A percentile compares a stretch with the other conserved stretches of the same genome.
Evolutionary conservation across 768 basidiomycete genomes (phyloP).

Genomic region (Serpula lacrymans): DNA sequence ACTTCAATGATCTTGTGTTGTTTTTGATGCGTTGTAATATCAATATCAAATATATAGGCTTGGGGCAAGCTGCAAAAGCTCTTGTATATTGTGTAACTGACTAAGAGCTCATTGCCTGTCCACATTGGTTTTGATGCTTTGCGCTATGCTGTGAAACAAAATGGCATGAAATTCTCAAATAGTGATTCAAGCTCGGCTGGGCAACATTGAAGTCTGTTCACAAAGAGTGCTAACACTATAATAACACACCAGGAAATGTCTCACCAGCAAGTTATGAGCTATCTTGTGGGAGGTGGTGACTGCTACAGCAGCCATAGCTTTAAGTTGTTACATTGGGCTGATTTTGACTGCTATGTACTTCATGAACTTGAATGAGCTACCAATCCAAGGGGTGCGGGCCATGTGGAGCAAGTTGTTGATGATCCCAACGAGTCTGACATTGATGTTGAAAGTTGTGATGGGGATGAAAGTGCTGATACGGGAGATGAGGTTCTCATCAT

Average conservation of each 20-base stretch:
- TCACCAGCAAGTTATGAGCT: slow-evolving; percentile 23
- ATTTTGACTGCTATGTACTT: neutral
- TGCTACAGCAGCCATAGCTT: neutral
- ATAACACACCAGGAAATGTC: slow-evolving; percentile 22
- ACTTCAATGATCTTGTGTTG: slow-evolving; percentile 6
- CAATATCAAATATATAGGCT: slow-evolving; percentile 31
- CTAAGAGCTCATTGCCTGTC: slow-evolving; percentile 23
- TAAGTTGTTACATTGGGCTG: neutral
- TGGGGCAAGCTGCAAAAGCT: slow-evolving; percentile 29
- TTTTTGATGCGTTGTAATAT: slow-evolving; percentile 17
- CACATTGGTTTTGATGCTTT: slow-evolving; percentile 15
- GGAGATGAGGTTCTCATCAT: no score
- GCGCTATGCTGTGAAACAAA: slow-evolving; percentile 6
- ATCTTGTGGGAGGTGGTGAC: slow-evolving; percentile 10
- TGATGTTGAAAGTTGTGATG: no score
- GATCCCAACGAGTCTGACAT: no score
- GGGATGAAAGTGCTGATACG: no score
- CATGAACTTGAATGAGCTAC: neutral
- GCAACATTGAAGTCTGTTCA: neutral
- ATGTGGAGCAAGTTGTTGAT: no score
- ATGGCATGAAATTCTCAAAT: neutral
- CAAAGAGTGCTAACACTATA: slow-evolving; percentile 12
- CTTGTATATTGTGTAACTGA: slow-evolving; percentile 34
- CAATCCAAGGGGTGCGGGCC: no score
- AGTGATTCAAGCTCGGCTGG: neutral